These are phyloP conservation scores for Ganoderma resinaceum DNA, from an alignment of 1,284 basidiomycete species.

Conservation along the genomic window DNA sequence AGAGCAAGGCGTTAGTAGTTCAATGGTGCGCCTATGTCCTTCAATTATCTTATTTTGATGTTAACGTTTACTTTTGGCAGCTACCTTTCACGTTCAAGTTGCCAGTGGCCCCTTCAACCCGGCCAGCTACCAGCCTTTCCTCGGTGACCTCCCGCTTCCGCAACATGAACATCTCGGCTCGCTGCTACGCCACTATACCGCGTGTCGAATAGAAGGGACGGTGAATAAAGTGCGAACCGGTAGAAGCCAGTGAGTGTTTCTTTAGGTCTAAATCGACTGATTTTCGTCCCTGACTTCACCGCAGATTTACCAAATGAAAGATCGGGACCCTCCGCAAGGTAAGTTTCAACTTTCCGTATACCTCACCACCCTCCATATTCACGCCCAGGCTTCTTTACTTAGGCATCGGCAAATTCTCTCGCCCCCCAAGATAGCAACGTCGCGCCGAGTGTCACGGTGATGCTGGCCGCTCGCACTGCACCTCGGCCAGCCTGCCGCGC, in stretches of 20 bases:
- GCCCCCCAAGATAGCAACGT: neutral
- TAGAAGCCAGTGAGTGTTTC: neutral
- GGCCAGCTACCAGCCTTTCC: neutral
- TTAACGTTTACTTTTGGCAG: neutral
- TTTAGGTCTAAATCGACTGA: neutral
- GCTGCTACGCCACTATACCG: neutral
- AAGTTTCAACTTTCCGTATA: neutral
- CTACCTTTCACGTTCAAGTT: neutral
- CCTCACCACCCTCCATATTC: neutral
- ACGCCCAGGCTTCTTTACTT: neutral
- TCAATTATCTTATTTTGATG: neutral
- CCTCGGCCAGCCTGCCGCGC: neutral
- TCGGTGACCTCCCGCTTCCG: neutral
- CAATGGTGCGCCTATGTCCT: neutral
- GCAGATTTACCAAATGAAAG: neutral
- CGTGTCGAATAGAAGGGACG: neutral
- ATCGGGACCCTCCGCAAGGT: neutral
- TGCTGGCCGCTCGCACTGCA: neutral
- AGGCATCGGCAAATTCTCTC: neutral
- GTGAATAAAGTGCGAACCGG: neutral
- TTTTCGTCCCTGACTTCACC: neutral
- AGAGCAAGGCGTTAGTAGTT: neutral
- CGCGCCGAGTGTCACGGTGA: neutral
- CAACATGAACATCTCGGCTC: neutral
- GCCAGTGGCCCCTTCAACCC: neutral